Conservation (phyloP, 176 grass and related monocot species). For the Calamus simplicifolius region DNA sequence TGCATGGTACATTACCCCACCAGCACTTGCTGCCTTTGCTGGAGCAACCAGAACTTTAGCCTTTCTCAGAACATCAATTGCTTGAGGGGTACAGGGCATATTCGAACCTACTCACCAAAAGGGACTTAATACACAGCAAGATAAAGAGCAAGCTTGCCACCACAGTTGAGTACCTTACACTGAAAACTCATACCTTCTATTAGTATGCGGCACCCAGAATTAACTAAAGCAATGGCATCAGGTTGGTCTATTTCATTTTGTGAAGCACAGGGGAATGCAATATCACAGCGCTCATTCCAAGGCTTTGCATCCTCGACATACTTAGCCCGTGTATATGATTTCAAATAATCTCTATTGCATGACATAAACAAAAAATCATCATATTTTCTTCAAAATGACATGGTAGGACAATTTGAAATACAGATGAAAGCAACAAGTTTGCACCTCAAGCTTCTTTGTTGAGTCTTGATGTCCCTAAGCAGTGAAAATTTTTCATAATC, state of each 20-base stretch:
- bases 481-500: conserved; percentile 94
- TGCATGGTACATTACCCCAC: conserved; percentile 70
- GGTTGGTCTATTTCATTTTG: conserved; percentile 90
- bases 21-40: conserved; percentile 87
- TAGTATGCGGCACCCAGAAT: conserved; percentile 70
- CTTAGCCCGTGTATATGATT: conserved; percentile 81
- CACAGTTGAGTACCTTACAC: conserved; percentile 16
- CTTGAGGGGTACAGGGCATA: conserved; percentile 84
- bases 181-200: conserved; percentile 60
- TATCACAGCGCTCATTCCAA: conserved; percentile 72
- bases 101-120: conserved; percentile 67
- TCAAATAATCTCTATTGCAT: conserved; percentile 81
- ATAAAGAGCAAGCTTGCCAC: conserved; percentile 3
- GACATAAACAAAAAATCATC: conserved; percentile 16
- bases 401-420: conserved; percentile 9
- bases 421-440: conserved; percentile 26
- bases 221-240: conserved; percentile 74
- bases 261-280: conserved; percentile 95
- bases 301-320: conserved; percentile 84
- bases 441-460: conserved; percentile 86
- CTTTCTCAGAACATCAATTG: conserved; percentile 88
- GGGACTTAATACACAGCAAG: conserved; percentile 18
- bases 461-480: conserved; percentile 78
- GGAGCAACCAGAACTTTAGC: conserved; percentile 87
- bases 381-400: conserved; percentile 29